Conservation (phyloP, 2,329 filamentous ascomycete genomes). For the Phyllosticta citrichinensis region DNA sequence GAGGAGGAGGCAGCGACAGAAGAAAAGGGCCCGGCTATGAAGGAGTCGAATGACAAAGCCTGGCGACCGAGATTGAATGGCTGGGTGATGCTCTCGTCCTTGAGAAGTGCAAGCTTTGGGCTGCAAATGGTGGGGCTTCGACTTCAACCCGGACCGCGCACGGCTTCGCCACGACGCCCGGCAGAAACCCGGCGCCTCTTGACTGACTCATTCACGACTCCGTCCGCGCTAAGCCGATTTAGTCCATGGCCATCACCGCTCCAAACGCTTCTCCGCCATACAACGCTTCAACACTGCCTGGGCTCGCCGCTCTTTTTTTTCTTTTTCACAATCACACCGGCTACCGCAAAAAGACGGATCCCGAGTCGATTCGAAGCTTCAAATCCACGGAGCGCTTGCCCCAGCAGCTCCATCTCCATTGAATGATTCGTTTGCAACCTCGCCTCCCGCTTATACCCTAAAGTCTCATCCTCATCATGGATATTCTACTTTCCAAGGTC, state of each 20-base stretch:
- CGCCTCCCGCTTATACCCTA: background rate
- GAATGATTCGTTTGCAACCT: background rate
- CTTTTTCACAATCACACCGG: background rate
- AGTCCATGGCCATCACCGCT: background rate
- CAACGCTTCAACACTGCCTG: background rate
- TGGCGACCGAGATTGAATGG: background rate
- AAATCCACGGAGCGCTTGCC: background rate
- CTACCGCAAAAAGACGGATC: too few relatives aligned
- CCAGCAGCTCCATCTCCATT: background rate
- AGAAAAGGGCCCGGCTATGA: background rate
- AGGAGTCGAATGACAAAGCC: background rate
- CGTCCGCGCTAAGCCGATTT: background rate
- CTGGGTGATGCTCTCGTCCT: background rate
- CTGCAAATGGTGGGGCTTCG: background rate
- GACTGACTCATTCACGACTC: background rate
- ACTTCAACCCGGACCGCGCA: background rate
- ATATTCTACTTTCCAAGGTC: constrained; percentile 54
- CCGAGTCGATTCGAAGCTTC: background rate
- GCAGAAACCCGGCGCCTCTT: background rate
- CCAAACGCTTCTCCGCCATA: background rate
- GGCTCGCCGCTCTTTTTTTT: background rate
- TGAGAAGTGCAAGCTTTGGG: background rate
- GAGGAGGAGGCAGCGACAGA: background rate
- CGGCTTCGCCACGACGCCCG: background rate
- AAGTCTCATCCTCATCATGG: constrained; percentile 50